A percentile compares a stretch with the other conserved stretches of the same genome.
These are phyloP conservation scores for Neoboletus magnificus DNA, from an alignment of 768 basidiomycete genomes.

Conservation along the genomic window DNA sequence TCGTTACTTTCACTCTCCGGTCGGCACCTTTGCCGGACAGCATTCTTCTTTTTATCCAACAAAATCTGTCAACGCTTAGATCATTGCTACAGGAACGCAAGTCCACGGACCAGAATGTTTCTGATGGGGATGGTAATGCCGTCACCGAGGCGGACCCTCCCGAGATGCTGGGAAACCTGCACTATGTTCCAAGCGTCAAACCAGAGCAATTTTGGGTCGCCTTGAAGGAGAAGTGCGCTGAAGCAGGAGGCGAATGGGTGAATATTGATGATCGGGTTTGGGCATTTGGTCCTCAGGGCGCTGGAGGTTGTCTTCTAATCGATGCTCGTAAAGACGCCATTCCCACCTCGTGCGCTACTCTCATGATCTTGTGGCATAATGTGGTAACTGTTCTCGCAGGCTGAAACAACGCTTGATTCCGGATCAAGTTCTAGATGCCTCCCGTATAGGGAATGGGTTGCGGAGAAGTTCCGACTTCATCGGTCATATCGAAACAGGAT, in stretches of 20 bases:
- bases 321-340: constrained; percentile 55
- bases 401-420: constrained; percentile 48
- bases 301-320: constrained; percentile 83
- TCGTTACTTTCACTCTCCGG: constrained; percentile 82
- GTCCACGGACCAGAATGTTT: constrained; percentile 33
- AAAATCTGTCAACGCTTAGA: constrained; percentile 64
- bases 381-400: constrained; percentile 33
- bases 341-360: constrained; percentile 53
- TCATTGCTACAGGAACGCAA: constrained; percentile 52
- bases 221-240: constrained; percentile 58
- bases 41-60: constrained; percentile 73
- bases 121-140: constrained; percentile 7
- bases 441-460: constrained; percentile 32
- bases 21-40: constrained; percentile 71
- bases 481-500: constrained; percentile 84
- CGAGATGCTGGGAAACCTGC: constrained; percentile 54
- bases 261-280: constrained; percentile 70
- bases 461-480: constrained; percentile 60
- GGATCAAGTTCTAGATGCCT: constrained; percentile 31
- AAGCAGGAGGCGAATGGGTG: constrained; percentile 77
- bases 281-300: constrained; percentile 88
- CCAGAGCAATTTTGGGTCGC: constrained; percentile 80
- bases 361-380: constrained; percentile 4
- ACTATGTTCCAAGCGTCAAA: constrained; percentile 59
- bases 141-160: constrained; percentile 37